Percentiles rank a stretch among this genome's conserved stretches.
Conservation (phyloP, 2,329 filamentous ascomycete species). For the Cryphonectria naterciae region DNA sequence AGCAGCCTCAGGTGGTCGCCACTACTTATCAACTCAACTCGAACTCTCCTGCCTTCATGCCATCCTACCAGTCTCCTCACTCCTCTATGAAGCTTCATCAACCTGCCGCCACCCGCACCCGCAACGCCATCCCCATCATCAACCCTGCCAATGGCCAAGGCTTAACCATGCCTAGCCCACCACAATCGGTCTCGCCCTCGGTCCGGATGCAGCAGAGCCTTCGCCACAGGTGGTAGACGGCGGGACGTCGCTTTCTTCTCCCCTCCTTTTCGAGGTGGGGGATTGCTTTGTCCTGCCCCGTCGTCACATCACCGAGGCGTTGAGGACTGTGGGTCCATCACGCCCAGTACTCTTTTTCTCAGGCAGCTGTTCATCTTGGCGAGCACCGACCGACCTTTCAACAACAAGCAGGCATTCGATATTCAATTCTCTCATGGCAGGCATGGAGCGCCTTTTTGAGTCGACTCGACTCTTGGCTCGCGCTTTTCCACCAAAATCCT, state of each 20-base stretch:
- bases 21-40: slow-evolving; percentile 78
- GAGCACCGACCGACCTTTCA: slow-evolving; percentile 44
- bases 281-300: slow-evolving; percentile 40
- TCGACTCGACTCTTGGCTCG: slow-evolving; percentile 38
- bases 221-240: slow-evolving; percentile 58
- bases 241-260: slow-evolving; percentile 33
- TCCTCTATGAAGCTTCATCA: slow-evolving; percentile 82
- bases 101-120: slow-evolving; percentile 82
- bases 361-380: slow-evolving; percentile 54
- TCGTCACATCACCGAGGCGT: slow-evolving; percentile 41
- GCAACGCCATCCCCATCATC: slow-evolving; percentile 97
- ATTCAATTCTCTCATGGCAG: slow-evolving; percentile 43
- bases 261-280: slow-evolving; percentile 37
- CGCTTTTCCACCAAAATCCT: slow-evolving; percentile 32
- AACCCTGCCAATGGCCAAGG: slow-evolving; percentile 80
- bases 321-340: slow-evolving; percentile 39
- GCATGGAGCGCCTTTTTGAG: slow-evolving; percentile 34
- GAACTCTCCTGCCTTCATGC: slow-evolving; percentile 67
- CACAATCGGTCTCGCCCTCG: slow-evolving; percentile 68
- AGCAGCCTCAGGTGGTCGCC: slow-evolving; percentile 79
- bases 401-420: slow-evolving; percentile 49
- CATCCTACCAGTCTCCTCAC: slow-evolving; percentile 68
- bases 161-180: slow-evolving; percentile 84
- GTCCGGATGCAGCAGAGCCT: slow-evolving; percentile 61
- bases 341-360: slow-evolving; percentile 42